Evolutionary conservation across 179 eudicot genomes (phyloP), one percentile per base, ranked within the genome.

Genomic region (Heliamphora pulchella): DNA sequence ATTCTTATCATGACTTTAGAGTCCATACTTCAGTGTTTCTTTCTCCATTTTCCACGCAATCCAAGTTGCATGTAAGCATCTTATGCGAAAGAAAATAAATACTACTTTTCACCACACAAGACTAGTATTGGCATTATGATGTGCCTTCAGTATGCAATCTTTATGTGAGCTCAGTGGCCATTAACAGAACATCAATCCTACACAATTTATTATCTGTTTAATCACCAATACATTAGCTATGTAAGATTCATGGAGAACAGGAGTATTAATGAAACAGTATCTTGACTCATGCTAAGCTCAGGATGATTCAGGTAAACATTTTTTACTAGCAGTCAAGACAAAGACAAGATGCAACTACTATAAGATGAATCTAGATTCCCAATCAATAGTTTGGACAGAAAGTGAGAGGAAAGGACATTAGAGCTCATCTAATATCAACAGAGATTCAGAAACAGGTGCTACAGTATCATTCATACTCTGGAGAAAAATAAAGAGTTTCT

Each of bases 1-100:
- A 68, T 39, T 71, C 75, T 71, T 71, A 47, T 48, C 53, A 69
- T 46, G 53, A 69, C 13, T 69, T 22, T 48, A 2, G 69, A 64
- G 69, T 64, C 41, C 43, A 22, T 64, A 64, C 41, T 31, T 31
- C 31, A 31, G 31, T 3, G 43, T 64, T 2, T 5, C 69, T 3
- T 64, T 18, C 69, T 10, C 5, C 47, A 66, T 31, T 66, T 66
- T 66, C 71, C 71, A 39, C 3, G 7, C 8, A 66, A 8, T 41
- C 71, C 71, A 41, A 41, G 48, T 43, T 43, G 71, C 70, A 13
- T 3, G 46, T 63, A 0, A 18, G 66, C 8, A 65, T 22, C 69
- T 39, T 43, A 65, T 64, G 39, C 7, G 9, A 65, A 65, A 67
- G 71, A 48, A n/a, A 14, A 5, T 43, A 70, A n/a, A 3, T 43